phyloP scores from a whole-genome alignment of 495 filamentous ascomycete genomes.

The Extremus antarcticus region DNA sequence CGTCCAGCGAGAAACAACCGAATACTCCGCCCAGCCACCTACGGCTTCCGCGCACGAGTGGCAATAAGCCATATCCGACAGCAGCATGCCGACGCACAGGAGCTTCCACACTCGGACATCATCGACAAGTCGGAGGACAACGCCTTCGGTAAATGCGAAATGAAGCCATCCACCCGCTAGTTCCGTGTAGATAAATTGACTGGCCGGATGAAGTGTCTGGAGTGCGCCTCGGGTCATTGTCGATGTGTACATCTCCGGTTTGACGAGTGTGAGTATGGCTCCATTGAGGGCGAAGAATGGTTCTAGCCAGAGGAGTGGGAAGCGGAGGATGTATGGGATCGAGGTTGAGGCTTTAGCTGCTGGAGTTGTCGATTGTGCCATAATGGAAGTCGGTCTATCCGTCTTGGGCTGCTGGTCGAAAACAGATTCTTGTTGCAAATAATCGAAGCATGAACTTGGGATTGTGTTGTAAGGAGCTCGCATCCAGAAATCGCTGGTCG shows the following conservation, averaged over 20 bases:
- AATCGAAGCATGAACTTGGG: too few relatives aligned
- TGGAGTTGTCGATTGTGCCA: conserved; percentile 3
- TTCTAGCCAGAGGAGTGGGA: conserved; percentile 5
- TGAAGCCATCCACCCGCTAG: conserved; percentile 12
- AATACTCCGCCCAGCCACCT: conserved; percentile 3
- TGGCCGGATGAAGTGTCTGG: background rate
- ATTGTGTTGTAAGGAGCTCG: too few relatives aligned
- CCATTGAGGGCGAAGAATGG: conserved; percentile 10
- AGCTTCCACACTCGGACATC: conserved; percentile 7
- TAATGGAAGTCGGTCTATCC: background rate
- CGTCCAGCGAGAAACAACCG: background rate
- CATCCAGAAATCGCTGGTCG: too few relatives aligned
- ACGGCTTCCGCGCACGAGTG: conserved; percentile 7
- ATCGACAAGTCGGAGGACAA: conserved; percentile 11
- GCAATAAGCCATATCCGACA: conserved; percentile 9
- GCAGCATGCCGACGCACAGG: conserved; percentile 10
- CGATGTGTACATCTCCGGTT: conserved; percentile 1
- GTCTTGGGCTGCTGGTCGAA: too few relatives aligned
- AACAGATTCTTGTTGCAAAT: too few relatives aligned
- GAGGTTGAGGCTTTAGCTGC: background rate
- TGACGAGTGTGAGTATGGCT: background rate
- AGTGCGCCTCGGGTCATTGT: conserved; percentile 3
- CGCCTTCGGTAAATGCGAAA: conserved; percentile 13
- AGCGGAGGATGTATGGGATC: background rate
- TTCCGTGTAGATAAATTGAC: conserved; percentile 3